phyloP scores from a whole-genome alignment of 371 early-diverging fungal genomes.

The Actinomortierella wolfii region DNA sequence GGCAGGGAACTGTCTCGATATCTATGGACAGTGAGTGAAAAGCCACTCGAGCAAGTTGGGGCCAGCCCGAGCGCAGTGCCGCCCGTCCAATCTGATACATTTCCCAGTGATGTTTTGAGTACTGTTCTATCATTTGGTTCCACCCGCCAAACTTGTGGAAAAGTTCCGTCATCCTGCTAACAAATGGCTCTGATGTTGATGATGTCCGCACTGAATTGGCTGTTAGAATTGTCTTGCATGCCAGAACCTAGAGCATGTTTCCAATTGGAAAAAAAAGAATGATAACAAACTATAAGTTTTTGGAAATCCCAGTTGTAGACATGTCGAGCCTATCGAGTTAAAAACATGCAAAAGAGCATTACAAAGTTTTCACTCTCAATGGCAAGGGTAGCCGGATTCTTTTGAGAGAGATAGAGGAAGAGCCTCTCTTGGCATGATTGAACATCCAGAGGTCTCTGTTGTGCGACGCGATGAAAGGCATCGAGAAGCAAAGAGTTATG shows the following conservation, averaged over 20 bases:
- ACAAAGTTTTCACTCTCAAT: too few relatives aligned
- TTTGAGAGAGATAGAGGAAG: too few relatives aligned
- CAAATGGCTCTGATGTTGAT: slow-evolving; percentile 3
- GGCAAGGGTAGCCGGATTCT: too few relatives aligned
- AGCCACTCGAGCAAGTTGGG: slow-evolving; percentile 19
- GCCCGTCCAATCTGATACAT: slow-evolving; percentile 27
- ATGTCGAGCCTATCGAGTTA: too few relatives aligned
- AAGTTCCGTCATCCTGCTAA: slow-evolving; percentile 10
- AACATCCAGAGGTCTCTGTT: too few relatives aligned
- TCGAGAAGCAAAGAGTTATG: too few relatives aligned
- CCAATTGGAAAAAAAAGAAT: too few relatives aligned
- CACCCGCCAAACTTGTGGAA: slow-evolving; percentile 17
- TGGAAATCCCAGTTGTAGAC: neutral
- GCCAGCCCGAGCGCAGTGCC: slow-evolving; percentile 38
- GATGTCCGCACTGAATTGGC: slow-evolving; percentile 1
- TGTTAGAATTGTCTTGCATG: neutral
- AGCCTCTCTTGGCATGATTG: too few relatives aligned
- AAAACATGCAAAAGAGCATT: too few relatives aligned
- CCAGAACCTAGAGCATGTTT: neutral
- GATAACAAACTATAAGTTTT: neutral
- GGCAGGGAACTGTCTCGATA: slow-evolving; percentile 18
- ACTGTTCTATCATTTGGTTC: slow-evolving; percentile 14
- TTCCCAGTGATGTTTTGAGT: slow-evolving; percentile 30
- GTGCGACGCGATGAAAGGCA: too few relatives aligned
- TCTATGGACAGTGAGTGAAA: slow-evolving; percentile 16